Evolutionary conservation across 2,329 filamentous ascomycete genomes (phyloP).

Genomic region (Aplosporella prunicola): DNA sequence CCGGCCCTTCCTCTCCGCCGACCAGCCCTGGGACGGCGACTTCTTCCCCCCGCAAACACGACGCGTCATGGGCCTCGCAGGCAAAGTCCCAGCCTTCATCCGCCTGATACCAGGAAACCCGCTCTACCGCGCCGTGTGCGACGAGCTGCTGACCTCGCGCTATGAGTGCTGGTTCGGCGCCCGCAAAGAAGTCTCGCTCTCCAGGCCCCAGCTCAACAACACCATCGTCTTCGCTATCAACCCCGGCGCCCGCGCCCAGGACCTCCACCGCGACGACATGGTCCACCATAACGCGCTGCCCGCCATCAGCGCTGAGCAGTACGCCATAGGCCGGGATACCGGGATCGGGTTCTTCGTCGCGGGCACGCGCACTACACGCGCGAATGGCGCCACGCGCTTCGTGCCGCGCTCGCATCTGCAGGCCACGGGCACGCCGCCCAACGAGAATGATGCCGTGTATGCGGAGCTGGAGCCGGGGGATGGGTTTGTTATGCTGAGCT

Average conservation of each 20-base stretch:
- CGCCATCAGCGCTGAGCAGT: conserved; percentile 4
- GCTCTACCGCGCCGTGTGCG: conserved; percentile 1
- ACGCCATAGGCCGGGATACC: conserved; percentile 17
- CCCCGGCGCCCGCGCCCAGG: conserved; percentile 20
- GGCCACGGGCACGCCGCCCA: neutral
- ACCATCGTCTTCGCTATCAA: conserved; percentile 19
- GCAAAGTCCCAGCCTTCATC: neutral
- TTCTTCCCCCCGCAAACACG: conserved; percentile 3
- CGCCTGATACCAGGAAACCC: neutral
- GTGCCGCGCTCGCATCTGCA: conserved; percentile 30
- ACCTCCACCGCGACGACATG: conserved; percentile 22
- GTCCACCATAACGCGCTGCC: conserved; percentile 19
- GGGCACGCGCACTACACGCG: conserved; percentile 20
- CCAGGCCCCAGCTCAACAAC: conserved; percentile 17
- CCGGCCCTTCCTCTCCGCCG: neutral
- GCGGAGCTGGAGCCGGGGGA: conserved; percentile 28
- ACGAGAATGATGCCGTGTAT: neutral
- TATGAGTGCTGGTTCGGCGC: neutral
- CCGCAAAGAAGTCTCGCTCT: conserved; percentile 23
- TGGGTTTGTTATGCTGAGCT: conserved; percentile 29
- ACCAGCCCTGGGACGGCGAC: neutral
- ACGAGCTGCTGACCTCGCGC: neutral
- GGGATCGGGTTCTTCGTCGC: conserved; percentile 28
- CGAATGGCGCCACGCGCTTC: conserved; percentile 30
- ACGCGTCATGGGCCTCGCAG: neutral